A percentile compares a stretch with the other conserved stretches of the same genome.
Conservation (phyloP, 129 eudicot genomes). For the Pulicaria dysenterica region DNA sequence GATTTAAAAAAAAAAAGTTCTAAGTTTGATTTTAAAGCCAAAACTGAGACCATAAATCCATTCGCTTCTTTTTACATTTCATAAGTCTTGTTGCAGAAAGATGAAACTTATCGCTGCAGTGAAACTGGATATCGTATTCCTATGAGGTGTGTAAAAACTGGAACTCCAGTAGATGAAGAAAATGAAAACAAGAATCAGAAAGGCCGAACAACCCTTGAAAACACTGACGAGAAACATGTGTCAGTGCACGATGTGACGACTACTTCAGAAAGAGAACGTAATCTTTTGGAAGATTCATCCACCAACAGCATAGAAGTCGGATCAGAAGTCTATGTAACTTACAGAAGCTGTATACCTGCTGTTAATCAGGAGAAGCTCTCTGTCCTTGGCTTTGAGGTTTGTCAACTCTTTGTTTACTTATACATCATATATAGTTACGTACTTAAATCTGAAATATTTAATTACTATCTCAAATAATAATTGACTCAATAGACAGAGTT, state of each 20-base stretch:
- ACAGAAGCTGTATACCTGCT: constrained; percentile 89
- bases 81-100: constrained; percentile 44
- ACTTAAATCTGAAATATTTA: not conserved
- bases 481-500: not conserved
- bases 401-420: constrained; percentile 13
- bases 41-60: too few species aligned
- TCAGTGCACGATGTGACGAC: constrained; percentile 18
- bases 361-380: constrained; percentile 71
- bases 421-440: not conserved
- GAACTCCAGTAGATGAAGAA: constrained; percentile 37
- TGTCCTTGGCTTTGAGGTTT: constrained; percentile 83
- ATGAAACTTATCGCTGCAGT: constrained; percentile 74
- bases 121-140: constrained; percentile 98
- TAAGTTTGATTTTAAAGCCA: too few species aligned
- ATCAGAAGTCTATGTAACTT: constrained; percentile 55
- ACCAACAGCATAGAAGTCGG: constrained; percentile 46
- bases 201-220: constrained; percentile 48
- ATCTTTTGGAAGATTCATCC: constrained; percentile 54
- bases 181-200: constrained; percentile 39
- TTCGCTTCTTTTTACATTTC: too few species aligned
- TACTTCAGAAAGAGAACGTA: not conserved
- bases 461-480: too few species aligned
- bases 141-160: constrained; percentile 58
- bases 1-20: too few species aligned
- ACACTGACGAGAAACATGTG: constrained; percentile 19